phyloP scores from a whole-genome alignment of 2,329 filamentous ascomycete genomes.

The Rasamsonia emersonii region DNA sequence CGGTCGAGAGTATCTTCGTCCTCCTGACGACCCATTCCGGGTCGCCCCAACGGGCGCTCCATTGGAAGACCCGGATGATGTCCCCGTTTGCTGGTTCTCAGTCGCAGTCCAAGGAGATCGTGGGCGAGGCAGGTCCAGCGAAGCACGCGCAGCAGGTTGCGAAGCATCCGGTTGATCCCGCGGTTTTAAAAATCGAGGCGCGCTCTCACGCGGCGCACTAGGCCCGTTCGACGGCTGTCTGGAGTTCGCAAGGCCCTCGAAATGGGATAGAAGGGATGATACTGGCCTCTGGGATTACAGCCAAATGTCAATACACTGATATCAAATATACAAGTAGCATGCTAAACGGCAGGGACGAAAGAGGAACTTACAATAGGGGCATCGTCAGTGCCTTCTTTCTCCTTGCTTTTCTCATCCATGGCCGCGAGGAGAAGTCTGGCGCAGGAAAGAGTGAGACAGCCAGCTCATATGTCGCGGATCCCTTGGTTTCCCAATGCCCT shows the following conservation, averaged over 20 bases:
- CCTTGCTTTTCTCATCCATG: constrained; percentile 28
- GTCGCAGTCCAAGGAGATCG: constrained; percentile 28
- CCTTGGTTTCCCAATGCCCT: too few relatives aligned
- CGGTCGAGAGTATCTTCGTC: constrained; percentile 50
- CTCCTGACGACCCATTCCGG: constrained; percentile 42
- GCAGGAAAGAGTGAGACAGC: constrained; percentile 13
- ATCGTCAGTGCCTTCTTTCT: constrained; percentile 27
- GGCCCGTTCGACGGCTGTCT: constrained; percentile 20
- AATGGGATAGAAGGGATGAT: constrained; percentile 41
- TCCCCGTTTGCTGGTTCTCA: constrained; percentile 12
- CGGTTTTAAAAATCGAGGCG: constrained; percentile 20
- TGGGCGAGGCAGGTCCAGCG: constrained; percentile 35
- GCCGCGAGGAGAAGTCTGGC: constrained; percentile 19
- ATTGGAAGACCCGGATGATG: constrained; percentile 17
- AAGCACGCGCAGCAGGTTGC: constrained; percentile 25
- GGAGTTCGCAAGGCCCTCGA: constrained; percentile 37
- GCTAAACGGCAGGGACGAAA: neutral
- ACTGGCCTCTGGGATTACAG: constrained; percentile 44
- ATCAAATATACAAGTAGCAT: constrained; percentile 9
- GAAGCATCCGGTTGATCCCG: constrained; percentile 24
- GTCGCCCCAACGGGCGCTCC: constrained; percentile 15
- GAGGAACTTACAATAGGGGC: constrained; percentile 26
- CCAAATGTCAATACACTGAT: constrained; percentile 7
- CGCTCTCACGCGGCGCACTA: constrained; percentile 20
- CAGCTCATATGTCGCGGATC: constrained; percentile 21